These are phyloP conservation scores for Knufia petricola DNA, from an alignment of 2,329 filamentous ascomycete species.

Conservation along the genomic window DNA sequence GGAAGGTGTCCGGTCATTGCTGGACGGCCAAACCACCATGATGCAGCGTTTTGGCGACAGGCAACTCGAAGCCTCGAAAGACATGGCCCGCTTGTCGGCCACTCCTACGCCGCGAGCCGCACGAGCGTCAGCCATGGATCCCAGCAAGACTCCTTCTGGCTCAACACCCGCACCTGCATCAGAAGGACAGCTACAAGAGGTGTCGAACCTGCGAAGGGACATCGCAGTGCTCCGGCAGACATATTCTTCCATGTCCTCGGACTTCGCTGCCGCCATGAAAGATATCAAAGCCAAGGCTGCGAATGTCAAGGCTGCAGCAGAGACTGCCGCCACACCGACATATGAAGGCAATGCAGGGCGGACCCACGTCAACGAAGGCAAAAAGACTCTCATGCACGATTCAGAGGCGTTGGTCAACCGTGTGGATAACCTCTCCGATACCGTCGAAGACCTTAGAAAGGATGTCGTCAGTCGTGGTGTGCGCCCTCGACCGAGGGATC, in stretches of 20 bases:
- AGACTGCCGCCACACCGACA: conserved; percentile 60
- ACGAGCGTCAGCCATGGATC: conserved; percentile 29
- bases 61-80: conserved; percentile 80
- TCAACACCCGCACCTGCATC: conserved; percentile 6
- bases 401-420: conserved; percentile 83
- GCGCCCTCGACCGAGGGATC: conserved; percentile 76
- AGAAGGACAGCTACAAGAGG: conserved; percentile 58
- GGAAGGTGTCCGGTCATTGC: conserved; percentile 72
- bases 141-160: conserved; percentile 22
- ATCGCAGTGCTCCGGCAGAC: conserved; percentile 87
- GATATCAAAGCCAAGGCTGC: conserved; percentile 71
- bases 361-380: conserved; percentile 73
- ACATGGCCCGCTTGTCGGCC: conserved; percentile 60
- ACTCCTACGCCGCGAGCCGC: conserved; percentile 32
- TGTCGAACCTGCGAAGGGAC: conserved; percentile 75
- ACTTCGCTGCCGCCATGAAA: conserved; percentile 80
- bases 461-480: conserved; percentile 92
- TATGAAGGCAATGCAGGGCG: conserved; percentile 72
- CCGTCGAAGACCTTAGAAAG: conserved; percentile 92
- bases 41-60: conserved; percentile 82
- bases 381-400: conserved; percentile 76
- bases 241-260: conserved; percentile 80
- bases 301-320: conserved; percentile 66
- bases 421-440: conserved; percentile 94
- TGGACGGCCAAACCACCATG: conserved; percentile 72